These are phyloP conservation scores for Ogataea neopini DNA, from an alignment of 805 yeast species.

Conservation along the genomic window DNA sequence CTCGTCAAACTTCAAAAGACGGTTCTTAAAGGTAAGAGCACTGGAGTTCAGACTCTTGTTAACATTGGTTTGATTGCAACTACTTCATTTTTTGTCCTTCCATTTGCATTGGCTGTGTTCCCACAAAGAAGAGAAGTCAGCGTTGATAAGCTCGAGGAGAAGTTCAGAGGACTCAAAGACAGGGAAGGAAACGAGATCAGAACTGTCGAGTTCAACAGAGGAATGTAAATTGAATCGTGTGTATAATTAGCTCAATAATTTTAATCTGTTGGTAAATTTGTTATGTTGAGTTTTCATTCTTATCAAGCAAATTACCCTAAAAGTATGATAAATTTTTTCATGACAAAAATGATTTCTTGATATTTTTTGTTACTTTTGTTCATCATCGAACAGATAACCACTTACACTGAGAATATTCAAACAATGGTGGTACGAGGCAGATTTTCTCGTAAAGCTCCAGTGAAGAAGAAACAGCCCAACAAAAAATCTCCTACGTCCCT, in stretches of 20 bases:
- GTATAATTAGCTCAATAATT: constrained; percentile 5
- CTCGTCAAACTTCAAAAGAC: constrained; percentile 76
- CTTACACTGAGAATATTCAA: too few species aligned
- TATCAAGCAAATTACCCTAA: constrained; percentile 5
- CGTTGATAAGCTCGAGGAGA: constrained; percentile 61
- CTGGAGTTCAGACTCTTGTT: constrained; percentile 63
- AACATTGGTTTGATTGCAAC: constrained; percentile 83
- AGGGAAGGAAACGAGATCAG: constrained; percentile 56
- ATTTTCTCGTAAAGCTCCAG: constrained; percentile 10
- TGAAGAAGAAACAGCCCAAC: constrained; percentile 13
- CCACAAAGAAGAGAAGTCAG: constrained; percentile 79
- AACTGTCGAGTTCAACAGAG: constrained; percentile 86
- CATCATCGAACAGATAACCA: too few species aligned
- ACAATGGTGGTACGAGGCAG: constrained; percentile 32
- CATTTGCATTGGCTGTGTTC: constrained; percentile 93
- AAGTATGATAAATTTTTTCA: not conserved
- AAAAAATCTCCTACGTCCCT: constrained; percentile 36
- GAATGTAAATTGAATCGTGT: constrained; percentile 53
- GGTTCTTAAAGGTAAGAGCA: constrained; percentile 65
- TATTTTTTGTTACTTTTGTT: not conserved
- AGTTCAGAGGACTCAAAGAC: constrained; percentile 62
- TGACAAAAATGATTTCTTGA: not conserved
- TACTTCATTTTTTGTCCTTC: constrained; percentile 85
- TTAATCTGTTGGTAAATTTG: too few species aligned
- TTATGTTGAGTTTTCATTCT: too few species aligned